Percentiles rank a stretch among this genome's conserved stretches.
phyloP scores from a whole-genome alignment of 139 green algal species.

The Chlorella sp. region DNA sequence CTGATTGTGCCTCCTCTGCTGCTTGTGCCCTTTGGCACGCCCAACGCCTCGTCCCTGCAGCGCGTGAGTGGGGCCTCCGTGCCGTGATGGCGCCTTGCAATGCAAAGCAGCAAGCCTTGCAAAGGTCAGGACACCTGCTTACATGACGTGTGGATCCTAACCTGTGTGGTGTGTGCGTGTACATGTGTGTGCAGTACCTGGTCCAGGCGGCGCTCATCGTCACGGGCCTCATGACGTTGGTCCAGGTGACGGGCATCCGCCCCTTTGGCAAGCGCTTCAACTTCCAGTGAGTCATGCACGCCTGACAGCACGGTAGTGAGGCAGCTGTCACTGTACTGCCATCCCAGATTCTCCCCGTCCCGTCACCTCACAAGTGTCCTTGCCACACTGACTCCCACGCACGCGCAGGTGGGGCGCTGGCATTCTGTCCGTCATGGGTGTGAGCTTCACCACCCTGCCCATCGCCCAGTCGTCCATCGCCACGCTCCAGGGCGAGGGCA shows the following conservation, averaged over 20 bases:
- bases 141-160: too few relatives aligned
- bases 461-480: conserved; percentile 22
- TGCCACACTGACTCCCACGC: background rate
- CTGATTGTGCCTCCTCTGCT: conserved; percentile 54
- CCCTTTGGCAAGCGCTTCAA: background rate
- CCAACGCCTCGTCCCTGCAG: background rate
- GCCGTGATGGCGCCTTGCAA: too few relatives aligned
- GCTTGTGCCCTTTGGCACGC: conserved; percentile 8
- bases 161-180: too few relatives aligned
- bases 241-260: conserved; percentile 7
- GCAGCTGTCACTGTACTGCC: too few relatives aligned
- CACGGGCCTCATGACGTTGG: conserved; percentile 35
- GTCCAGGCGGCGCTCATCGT: conserved; percentile 50
- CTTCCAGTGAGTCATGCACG: too few relatives aligned
- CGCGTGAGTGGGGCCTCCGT: conserved; percentile 3
- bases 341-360: too few relatives aligned
- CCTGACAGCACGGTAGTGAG: too few relatives aligned
- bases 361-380: too few relatives aligned
- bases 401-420: conserved; percentile 33
- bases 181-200: conserved; percentile 30
- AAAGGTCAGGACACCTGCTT: too few relatives aligned
- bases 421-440: conserved; percentile 56
- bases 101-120: too few relatives aligned
- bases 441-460: conserved; percentile 57
- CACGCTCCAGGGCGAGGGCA: background rate